phyloP scores from a whole-genome alignment of 1,284 basidiomycete genomes.

The Puccinia coronata region DNA sequence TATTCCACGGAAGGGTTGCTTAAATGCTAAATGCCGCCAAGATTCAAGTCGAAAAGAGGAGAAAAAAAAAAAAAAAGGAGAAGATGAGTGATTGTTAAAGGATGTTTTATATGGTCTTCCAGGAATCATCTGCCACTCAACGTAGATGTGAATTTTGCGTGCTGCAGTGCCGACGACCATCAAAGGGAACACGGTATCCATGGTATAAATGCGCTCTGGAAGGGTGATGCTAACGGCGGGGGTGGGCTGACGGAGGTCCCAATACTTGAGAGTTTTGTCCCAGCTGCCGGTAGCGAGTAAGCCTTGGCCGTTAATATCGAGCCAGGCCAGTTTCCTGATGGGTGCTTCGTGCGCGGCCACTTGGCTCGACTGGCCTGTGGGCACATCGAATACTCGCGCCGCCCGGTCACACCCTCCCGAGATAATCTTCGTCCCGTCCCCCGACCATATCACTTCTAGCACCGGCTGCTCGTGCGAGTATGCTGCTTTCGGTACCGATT shows the following conservation, averaged over 20 bases:
- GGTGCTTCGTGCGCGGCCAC: constrained; percentile 82
- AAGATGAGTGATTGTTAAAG: constrained; percentile 62
- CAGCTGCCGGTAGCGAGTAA: constrained; percentile 83
- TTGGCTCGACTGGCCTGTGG: constrained; percentile 66
- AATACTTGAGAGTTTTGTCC: constrained; percentile 94
- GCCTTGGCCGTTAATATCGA: constrained; percentile 68
- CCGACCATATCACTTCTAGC: constrained; percentile 76
- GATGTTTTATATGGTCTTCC: constrained; percentile 67
- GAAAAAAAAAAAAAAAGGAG: constrained; percentile 1
- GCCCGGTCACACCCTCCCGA: constrained; percentile 78
- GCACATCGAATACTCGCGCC: constrained; percentile 76
- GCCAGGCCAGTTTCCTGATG: constrained; percentile 73
- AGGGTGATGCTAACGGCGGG: constrained; percentile 77
- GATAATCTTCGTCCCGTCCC: constrained; percentile 77
- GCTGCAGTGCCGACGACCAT: constrained; percentile 94
- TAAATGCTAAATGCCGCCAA: constrained; percentile 44
- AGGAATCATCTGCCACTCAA: too few relatives aligned
- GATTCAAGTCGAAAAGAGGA: constrained; percentile 1
- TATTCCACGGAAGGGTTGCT: constrained; percentile 63
- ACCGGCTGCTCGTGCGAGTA: constrained; percentile 81
- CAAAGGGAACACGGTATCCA: constrained; percentile 80
- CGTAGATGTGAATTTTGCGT: constrained; percentile 74
- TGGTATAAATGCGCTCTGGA: constrained; percentile 83
- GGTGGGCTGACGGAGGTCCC: constrained; percentile 75
- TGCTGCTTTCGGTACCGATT: constrained; percentile 74